A percentile compares a stretch with the other conserved stretches of the same genome.
These are phyloP conservation scores for Xylariales sp. DNA, from an alignment of 2,329 filamentous ascomycete genomes.

Conservation along the genomic window DNA sequence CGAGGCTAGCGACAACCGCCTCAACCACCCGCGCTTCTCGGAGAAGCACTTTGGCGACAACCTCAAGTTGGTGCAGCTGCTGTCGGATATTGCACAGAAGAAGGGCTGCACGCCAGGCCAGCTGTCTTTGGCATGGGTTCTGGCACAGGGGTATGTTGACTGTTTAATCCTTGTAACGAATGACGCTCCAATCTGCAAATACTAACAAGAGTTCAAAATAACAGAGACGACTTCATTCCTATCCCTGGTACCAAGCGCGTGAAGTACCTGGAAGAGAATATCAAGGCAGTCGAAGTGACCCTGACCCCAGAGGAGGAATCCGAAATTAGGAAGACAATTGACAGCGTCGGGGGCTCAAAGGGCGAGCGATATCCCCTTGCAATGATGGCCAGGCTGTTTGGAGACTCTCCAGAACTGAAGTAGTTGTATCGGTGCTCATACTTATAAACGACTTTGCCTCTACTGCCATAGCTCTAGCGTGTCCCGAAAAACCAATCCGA, in stretches of 20 bases:
- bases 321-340: slow-evolving; percentile 21
- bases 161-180: too few relatives aligned
- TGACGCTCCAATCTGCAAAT: too few relatives aligned
- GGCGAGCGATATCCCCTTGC: slow-evolving; percentile 6
- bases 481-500: too few relatives aligned
- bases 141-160: slow-evolving; percentile 57
- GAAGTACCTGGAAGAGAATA: slow-evolving; percentile 43
- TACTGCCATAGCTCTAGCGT: too few relatives aligned
- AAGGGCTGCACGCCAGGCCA: slow-evolving; percentile 54
- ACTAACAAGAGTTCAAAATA: too few relatives aligned
- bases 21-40: slow-evolving; percentile 40
- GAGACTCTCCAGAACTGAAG: slow-evolving; percentile 13
- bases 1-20: slow-evolving; percentile 42
- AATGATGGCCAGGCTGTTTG: slow-evolving; percentile 9
- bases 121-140: slow-evolving; percentile 59
- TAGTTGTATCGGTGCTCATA: too few relatives aligned
- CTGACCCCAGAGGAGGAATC: slow-evolving; percentile 19
- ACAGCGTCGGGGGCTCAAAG: slow-evolving; percentile 7
- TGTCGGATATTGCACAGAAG: slow-evolving; percentile 43
- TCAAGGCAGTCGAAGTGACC: slow-evolving; percentile 10
- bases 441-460: too few relatives aligned
- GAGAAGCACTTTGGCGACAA: slow-evolving; percentile 55
- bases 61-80: slow-evolving; percentile 44
- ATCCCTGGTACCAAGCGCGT: slow-evolving; percentile 47
- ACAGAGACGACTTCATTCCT: slow-evolving; percentile 54